Base-by-base conservation (phyloP, 768 basidiomycete genomes). In the Cantharellus anzutake region DNA sequence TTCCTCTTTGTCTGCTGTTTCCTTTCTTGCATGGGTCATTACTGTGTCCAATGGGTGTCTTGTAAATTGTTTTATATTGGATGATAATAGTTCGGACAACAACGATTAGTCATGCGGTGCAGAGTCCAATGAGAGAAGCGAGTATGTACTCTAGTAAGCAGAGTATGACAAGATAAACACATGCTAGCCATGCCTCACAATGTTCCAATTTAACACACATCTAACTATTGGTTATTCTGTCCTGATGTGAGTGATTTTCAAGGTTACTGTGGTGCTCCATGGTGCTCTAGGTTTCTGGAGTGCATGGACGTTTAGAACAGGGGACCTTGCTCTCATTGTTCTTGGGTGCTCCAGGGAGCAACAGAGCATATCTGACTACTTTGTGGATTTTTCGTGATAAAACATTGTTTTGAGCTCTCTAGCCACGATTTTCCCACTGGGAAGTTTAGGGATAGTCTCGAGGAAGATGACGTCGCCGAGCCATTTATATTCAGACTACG, bases 401-500 rank as follows among this genome's bases (percentile, higher is more conserved):
- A 59, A 34, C 35, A 39, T 41, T 34, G 3, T 39, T 7, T 41
- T 20, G 38, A 38, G 44, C 44, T 48, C 52, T 37, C 61, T 51
- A 4, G 61, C 60, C 61, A 62, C 60, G 35, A 62, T 39, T 60
- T 66, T 65, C 40, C 82, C 82, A 62, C 78, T 81, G 4, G 82
- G 80, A 58, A 79, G 82, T 63, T 76, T 82, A 0, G 82, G 82
- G 39, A 84, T 79, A 7, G 65, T 65, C 48, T 75, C 68, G 3
- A 79, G 67, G 59, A 82, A 76, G 62, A 78, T 76, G 5, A 84
- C 78, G 0, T 80, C 81, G 2, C 78, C 81, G 0, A 83, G 70
- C 59, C 73, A 76, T 65, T 84, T 84, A 66, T 83, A 82, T 50
- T 71, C 71, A 69, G 11, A 70, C 67, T 65, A 82, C 83, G 14